These are phyloP conservation scores for Alternaria conjuncta DNA, from an alignment of 2,329 filamentous ascomycete species.

Conservation along the genomic window DNA sequence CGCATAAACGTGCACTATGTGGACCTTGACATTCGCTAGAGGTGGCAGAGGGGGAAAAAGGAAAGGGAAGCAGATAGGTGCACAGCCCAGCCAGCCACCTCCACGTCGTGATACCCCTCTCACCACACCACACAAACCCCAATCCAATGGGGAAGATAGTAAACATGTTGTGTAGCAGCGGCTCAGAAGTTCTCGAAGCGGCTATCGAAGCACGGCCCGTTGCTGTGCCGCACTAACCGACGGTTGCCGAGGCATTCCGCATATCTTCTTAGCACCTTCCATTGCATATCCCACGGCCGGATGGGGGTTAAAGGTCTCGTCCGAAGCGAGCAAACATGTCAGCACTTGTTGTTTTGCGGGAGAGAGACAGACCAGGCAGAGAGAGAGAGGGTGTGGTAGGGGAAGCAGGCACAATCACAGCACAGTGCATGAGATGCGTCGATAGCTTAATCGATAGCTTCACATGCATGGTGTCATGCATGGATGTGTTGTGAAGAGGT, in stretches of 20 bases:
- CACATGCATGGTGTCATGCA: slow-evolving; percentile 3
- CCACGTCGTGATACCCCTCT: neutral
- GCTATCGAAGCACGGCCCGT: neutral
- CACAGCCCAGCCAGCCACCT: neutral
- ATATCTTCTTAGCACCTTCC: slow-evolving; percentile 24
- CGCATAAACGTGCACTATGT: neutral
- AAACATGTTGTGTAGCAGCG: neutral
- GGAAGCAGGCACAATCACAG: slow-evolving; percentile 15
- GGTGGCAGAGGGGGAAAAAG: neutral
- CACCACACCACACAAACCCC: neutral
- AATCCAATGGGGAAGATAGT: neutral
- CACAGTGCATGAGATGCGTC: slow-evolving; percentile 10
- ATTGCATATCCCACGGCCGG: slow-evolving; percentile 31
- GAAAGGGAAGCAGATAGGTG: neutral
- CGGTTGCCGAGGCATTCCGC: slow-evolving; percentile 29
- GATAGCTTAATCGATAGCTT: slow-evolving; percentile 15
- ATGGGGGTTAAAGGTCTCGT: neutral
- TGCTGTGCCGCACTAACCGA: slow-evolving; percentile 13
- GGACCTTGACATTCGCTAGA: neutral
- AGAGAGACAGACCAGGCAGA: neutral
- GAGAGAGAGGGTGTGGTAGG: neutral
- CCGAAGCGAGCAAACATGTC: neutral
- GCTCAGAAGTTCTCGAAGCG: neutral
- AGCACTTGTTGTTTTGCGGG: neutral
- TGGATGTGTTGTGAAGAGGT: neutral